Evolutionary conservation across 2,329 filamentous ascomycete genomes (phyloP).

Genomic region (Fusarium sp.): DNA sequence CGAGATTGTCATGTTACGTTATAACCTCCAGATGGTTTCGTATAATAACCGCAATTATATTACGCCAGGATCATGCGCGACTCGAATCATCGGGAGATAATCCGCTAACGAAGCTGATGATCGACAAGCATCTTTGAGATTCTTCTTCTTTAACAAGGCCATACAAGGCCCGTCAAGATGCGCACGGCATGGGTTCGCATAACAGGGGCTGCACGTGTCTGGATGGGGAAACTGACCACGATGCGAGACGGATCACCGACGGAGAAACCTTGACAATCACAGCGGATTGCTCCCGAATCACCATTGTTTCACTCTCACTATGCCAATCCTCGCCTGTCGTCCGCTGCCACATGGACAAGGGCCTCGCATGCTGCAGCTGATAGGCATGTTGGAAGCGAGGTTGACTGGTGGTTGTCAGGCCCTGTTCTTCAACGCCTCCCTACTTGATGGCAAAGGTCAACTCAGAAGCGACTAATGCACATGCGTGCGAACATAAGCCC

Average conservation of each 20-base stretch:
- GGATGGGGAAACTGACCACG: slow-evolving; percentile 30
- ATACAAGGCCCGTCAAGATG: slow-evolving; percentile 22
- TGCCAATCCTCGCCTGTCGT: slow-evolving; percentile 15
- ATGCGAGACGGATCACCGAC: slow-evolving; percentile 18
- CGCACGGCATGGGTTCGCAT: slow-evolving; percentile 29
- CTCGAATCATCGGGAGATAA: slow-evolving; percentile 11
- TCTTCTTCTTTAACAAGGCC: background rate
- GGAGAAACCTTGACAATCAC: slow-evolving; percentile 11
- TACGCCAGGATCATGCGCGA: background rate
- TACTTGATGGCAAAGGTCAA: slow-evolving; percentile 15
- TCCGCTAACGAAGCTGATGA: slow-evolving; percentile 4
- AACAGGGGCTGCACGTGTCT: slow-evolving; percentile 38
- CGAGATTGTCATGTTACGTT: background rate
- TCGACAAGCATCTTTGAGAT: slow-evolving; percentile 1
- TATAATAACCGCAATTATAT: background rate
- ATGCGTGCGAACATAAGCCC: slow-evolving; percentile 15
- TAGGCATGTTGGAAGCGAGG: slow-evolving; percentile 23
- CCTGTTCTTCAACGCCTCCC: slow-evolving; percentile 26
- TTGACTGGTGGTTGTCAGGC: slow-evolving; percentile 19
- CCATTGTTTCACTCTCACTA: slow-evolving; percentile 18
- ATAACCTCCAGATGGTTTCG: background rate
- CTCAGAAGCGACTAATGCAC: slow-evolving; percentile 11
- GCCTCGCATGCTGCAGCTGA: slow-evolving; percentile 5
- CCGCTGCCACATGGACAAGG: slow-evolving; percentile 24
- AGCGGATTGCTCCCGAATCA: slow-evolving; percentile 28